phyloP scores from a whole-genome alignment of 2,329 filamentous ascomycete species.

The Xylariales sp. region DNA sequence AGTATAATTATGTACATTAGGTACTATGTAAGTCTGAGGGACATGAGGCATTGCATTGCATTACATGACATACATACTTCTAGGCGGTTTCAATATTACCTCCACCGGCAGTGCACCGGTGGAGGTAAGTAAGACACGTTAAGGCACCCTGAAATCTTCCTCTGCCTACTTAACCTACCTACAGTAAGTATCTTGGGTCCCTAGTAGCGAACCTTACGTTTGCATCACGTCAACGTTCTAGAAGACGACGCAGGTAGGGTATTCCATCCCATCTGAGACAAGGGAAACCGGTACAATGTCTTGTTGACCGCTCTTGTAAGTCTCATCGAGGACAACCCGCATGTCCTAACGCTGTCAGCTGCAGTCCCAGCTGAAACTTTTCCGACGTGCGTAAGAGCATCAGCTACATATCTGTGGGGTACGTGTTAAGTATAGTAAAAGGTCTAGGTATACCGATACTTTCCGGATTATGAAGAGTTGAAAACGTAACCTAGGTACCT shows the following conservation, averaged over 20 bases:
- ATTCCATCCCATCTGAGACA: not conserved
- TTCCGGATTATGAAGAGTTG: not conserved
- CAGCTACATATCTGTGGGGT: conserved; percentile 5
- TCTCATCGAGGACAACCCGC: not conserved
- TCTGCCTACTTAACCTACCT: not conserved
- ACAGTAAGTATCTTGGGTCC: too few relatives aligned
- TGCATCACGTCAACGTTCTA: not conserved
- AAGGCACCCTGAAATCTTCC: conserved; percentile 33
- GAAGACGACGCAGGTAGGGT: too few relatives aligned
- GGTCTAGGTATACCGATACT: not conserved
- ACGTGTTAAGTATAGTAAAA: not conserved
- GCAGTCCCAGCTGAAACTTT: conserved; percentile 5
- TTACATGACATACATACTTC: conserved; percentile 24
- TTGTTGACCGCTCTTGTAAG: conserved; percentile 17
- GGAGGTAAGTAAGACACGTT: conserved; percentile 22
- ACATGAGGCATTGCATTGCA: conserved; percentile 21
- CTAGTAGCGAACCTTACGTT: too few relatives aligned
- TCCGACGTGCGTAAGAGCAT: not conserved
- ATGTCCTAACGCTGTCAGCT: not conserved
- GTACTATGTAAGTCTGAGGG: too few relatives aligned
- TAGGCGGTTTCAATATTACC: not conserved
- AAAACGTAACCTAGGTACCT: not conserved
- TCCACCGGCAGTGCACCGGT: not conserved
- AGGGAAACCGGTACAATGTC: not conserved
- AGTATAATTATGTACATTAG: too few relatives aligned